Evolutionary conservation across 2,329 filamentous ascomycete species (phyloP), one percentile per base, ranked within the genome.

Genomic region (Helicocarpus griseus): DNA sequence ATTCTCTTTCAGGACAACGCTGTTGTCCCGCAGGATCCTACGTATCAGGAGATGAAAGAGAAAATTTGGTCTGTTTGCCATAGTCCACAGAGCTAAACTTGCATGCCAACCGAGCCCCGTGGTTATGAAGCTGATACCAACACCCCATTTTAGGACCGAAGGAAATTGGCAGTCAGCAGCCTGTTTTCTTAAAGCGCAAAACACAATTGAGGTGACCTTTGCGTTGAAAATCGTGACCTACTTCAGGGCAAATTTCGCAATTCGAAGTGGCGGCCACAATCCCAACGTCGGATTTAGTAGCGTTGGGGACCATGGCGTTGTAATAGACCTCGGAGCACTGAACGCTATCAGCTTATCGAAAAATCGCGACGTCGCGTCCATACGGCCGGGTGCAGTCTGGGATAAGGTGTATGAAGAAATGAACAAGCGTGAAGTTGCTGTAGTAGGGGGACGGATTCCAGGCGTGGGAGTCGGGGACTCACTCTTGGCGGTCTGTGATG

Each of bases 381-480:
- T 41, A 24, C 11, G 39, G 17, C 39, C 39, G 19, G 39, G 39
- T 13, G 17, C 22, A 11, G 19, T 17, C 13, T 41, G 39, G 39
- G 39, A 17, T 8, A 24, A 41, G 17, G 39, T 41, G 17, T 41
- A 41, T 41, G 22, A 41, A 3, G 11, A 28, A 13, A 36, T 54
- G 28, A 53, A 56, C 35, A 21, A 33, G 17, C 19, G 51, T 8
- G 43, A 52, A 39, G 26, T 60, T 22, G 36, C 53, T 31, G 55
- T 56, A 7, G 40, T 51, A 29, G 59, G 59, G 21, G 59, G 57
- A 5, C 53, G 59, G 35, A 53, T 51, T 19, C 45, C 49, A 7
- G 47, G 28, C 28, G 58, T 61, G 22, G 57, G 59, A 9, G 59
- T 61, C 7, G 59, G 56, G 58, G 59, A 6, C 45, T 57, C 8